Conservation (phyloP, 1,284 basidiomycete genomes). For the Crepidotus sp. region DNA sequence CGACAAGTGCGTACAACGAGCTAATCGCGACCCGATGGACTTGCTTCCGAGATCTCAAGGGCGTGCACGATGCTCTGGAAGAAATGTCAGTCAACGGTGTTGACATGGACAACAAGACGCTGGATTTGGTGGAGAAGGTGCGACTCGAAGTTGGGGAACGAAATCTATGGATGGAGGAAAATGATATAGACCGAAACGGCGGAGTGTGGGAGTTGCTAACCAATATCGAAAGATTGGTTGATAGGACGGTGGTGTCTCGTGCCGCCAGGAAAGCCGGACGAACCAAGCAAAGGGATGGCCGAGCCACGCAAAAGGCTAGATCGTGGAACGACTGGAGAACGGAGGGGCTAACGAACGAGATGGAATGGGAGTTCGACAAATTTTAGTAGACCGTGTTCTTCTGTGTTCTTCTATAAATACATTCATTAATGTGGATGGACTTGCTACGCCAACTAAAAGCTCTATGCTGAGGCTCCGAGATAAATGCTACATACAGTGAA, state of each 20-base stretch:
- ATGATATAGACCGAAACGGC: constrained; percentile 28
- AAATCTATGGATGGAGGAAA: constrained; percentile 42
- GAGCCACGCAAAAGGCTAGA: not conserved
- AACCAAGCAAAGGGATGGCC: not conserved
- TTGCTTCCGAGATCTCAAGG: constrained; percentile 71
- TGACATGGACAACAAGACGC: constrained; percentile 51
- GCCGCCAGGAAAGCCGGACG: constrained; percentile 6
- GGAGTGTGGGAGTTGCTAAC: constrained; percentile 33
- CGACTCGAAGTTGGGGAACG: constrained; percentile 54
- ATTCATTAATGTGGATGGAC: not conserved
- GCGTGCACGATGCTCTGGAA: constrained; percentile 59
- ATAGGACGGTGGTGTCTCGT: constrained; percentile 1
- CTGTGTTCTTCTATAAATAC: constrained; percentile 7
- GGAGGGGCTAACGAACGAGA: constrained; percentile 19
- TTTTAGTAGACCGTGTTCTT: constrained; percentile 25
- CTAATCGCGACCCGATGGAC: constrained; percentile 72
- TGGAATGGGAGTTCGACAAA: constrained; percentile 32
- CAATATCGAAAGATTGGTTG: constrained; percentile 32
- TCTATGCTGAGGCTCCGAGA: constrained; percentile 3
- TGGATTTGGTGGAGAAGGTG: constrained; percentile 52
- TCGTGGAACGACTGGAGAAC: constrained; percentile 37
- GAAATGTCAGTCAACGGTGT: constrained; percentile 82
- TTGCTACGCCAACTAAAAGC: not conserved
- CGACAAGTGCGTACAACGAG: constrained; percentile 79
- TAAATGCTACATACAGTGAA: constrained; percentile 13